Percentiles rank a stretch among this genome's conserved stretches.
Conservation (phyloP, 2,329 filamentous ascomycete species). For the Colletotrichum trifolii region DNA sequence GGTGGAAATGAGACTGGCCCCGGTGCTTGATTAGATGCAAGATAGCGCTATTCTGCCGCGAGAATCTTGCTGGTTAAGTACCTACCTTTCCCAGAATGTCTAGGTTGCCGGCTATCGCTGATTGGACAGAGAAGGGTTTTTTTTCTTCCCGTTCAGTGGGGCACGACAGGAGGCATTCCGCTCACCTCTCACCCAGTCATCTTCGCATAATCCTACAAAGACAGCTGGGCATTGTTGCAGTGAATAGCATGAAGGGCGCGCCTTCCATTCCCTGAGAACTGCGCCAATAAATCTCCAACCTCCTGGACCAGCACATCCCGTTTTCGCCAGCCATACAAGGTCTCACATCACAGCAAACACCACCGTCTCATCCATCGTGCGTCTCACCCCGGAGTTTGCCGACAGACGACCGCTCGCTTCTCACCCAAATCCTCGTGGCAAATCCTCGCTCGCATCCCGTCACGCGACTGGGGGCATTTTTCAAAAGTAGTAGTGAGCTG, state of each 20-base stretch:
- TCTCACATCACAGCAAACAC: too few species aligned
- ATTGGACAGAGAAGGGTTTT: constrained; percentile 13
- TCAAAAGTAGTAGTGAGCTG: neutral
- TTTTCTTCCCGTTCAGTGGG: constrained; percentile 4
- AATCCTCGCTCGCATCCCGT: neutral
- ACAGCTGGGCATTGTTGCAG: too few species aligned
- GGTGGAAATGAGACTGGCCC: neutral
- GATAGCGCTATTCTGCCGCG: too few species aligned
- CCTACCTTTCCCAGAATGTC: constrained; percentile 1
- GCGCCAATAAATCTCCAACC: too few species aligned
- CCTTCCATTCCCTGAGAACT: too few species aligned
- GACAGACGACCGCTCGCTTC: constrained; percentile 31
- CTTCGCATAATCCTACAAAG: too few species aligned
- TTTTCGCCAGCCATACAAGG: too few species aligned
- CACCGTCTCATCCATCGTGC: neutral
- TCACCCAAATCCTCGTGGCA: constrained; percentile 2
- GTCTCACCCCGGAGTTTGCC: constrained; percentile 20
- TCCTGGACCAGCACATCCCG: too few species aligned
- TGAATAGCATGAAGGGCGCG: too few species aligned
- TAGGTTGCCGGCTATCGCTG: neutral
- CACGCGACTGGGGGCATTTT: constrained; percentile 2
- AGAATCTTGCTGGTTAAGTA: neutral
- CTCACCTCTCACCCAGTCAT: too few species aligned
- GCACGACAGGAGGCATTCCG: neutral
- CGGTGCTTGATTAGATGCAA: constrained; percentile 28